Conservation (phyloP, 352 stramenopile species). For the Phytopythium mirpurense region DNA sequence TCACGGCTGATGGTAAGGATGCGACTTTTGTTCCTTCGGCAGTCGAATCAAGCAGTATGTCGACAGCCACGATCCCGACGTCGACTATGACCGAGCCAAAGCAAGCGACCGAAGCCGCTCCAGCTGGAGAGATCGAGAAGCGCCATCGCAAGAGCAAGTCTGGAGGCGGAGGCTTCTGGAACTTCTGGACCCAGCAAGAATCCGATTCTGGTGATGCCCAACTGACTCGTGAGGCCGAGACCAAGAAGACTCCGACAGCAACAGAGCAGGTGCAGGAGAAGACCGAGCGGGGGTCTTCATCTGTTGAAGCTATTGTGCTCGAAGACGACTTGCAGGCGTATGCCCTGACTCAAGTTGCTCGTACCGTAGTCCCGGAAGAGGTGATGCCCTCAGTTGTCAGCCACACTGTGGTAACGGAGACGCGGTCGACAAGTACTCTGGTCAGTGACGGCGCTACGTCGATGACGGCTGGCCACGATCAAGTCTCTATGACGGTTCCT, state of each 20-base stretch:
- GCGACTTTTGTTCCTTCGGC: neutral
- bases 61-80: neutral
- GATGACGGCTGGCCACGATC: neutral
- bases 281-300: neutral
- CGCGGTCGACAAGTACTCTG: neutral
- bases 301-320: neutral
- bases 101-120: slow-evolving; percentile 9
- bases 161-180: slow-evolving; percentile 4
- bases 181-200: slow-evolving; percentile 4
- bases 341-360: neutral
- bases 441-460: neutral
- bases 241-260: neutral
- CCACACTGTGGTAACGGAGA: no score
- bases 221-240: neutral
- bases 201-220: slow-evolving; percentile 2
- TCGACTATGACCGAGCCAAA: slow-evolving; percentile 16
- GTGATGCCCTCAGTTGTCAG: neutral
- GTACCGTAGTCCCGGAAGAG: neutral
- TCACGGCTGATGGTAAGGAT: neutral
- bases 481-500: neutral
- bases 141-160: neutral
- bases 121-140: slow-evolving; percentile 7
- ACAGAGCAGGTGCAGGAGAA: neutral
- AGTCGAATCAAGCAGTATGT: neutral
- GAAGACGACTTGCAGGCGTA: neutral